A percentile compares a stretch with the other conserved stretches of the same genome.
Conservation (phyloP, 202 grass and related monocot species). For the Brachypodium distachyon region DNA sequence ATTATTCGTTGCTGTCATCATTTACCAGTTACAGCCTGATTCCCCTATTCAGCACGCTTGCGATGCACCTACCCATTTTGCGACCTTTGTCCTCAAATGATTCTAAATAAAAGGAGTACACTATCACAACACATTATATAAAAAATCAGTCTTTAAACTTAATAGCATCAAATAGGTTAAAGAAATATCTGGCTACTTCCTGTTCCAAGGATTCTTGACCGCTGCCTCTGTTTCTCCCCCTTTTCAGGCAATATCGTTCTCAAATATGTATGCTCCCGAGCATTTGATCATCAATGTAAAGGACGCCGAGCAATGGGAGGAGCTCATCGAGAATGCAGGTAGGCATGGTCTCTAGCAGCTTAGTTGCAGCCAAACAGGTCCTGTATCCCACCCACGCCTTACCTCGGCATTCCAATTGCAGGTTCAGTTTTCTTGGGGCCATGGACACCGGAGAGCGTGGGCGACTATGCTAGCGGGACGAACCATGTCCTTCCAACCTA, state of each 20-base stretch:
- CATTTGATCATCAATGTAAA: constrained; percentile 92
- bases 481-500: constrained; percentile 96
- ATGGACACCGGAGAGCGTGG: constrained; percentile 92
- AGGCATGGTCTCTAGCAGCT: not conserved
- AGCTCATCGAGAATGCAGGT: constrained; percentile 84
- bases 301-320: too few relatives aligned
- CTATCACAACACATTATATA: not conserved
- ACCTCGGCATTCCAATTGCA: constrained; percentile 14
- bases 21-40: too few relatives aligned
- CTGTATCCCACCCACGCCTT: not conserved
- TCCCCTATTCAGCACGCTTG: not conserved
- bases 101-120: not conserved
- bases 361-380: not conserved
- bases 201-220: not conserved
- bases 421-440: constrained; percentile 87
- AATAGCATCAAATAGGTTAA: not conserved
- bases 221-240: not conserved
- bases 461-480: constrained; percentile 83
- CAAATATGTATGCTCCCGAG: constrained; percentile 94
- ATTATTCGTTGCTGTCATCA: too few relatives aligned
- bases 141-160: too few relatives aligned
- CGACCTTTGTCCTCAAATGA: not conserved
- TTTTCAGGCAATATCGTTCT: constrained; percentile 74
- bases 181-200: not conserved
- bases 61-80: not conserved